Base-by-base conservation (phyloP, 345 rosid species). In the Aquilaria sinensis region DNA sequence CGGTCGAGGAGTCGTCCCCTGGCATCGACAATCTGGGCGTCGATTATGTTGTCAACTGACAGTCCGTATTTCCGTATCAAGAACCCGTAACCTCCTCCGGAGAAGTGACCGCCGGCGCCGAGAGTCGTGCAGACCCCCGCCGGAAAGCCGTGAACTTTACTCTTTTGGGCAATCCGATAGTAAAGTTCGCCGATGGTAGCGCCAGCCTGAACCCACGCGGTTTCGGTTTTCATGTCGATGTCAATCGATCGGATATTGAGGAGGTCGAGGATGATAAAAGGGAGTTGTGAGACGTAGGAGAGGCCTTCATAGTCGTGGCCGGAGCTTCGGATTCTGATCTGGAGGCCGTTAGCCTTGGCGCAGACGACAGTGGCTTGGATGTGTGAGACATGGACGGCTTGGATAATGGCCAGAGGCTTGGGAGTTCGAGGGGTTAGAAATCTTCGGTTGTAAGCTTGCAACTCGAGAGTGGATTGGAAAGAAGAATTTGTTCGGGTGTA, bases 31-130 rank as follows among this genome's bases (percentile, higher is more conserved):
- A 86, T 46, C 13, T 43, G 68, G 31, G 92, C 92, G 51, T 86
- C 89, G 23, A 79, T 50, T 0, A 76, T 77, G 64, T 83, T 85
- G 53, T 86, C 87, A 0, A 74, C 82, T 0, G 72, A 74, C 3
- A 76, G 60, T 29, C 92, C 92, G 50, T 66, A 80, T 34, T 81
- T 86, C 51, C 92, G 49, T 46, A 85, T 79, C 75, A 85, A 46
- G 6, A 70, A 31, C 5, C 92, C 88, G n/a, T 83, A 83, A 6
- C 80, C 92, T n/a, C 80, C 84, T 2, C 87, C 84, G 6, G 71
- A 72, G 37, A 79, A 64, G 67, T 82, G 86, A 10, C 84, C 84
- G 3, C 84, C 81, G 1, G 60, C 66, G 54, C 88, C 86, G 47
- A 85, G 50, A 0, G 76, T 77, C 2, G 78, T 48, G 57, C 85